Evolutionary conservation across 192 early-diverging fungal genomes (phyloP).

Genomic region (Coemansia sp.): DNA sequence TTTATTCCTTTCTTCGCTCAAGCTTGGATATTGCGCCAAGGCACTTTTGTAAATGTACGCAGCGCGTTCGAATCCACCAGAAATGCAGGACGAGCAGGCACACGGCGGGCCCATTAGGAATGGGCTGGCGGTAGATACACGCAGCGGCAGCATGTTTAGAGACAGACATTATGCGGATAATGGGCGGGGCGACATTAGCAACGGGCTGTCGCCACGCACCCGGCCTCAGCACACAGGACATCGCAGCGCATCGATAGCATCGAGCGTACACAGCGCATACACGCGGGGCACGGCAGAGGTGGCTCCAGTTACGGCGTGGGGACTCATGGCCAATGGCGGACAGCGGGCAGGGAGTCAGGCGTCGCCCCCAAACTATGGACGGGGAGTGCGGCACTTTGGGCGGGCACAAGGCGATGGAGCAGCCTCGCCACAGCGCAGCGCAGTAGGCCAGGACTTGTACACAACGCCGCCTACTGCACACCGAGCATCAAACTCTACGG

Average conservation of each 20-base stretch:
- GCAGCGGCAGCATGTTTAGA: constrained; percentile 4
- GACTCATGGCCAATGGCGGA: constrained; percentile 16
- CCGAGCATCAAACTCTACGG: constrained; percentile 42
- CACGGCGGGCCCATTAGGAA: constrained; percentile 10
- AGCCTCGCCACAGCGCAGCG: constrained; percentile 13
- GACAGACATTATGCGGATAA: background rate
- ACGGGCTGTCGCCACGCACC: background rate
- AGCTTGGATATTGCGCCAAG: constrained; percentile 1
- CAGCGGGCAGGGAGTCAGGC: constrained; percentile 1
- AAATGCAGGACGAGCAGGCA: constrained; percentile 9
- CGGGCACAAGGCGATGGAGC: constrained; percentile 12
- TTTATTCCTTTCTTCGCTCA: constrained; percentile 2
- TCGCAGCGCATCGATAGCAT: background rate
- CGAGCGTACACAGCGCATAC: background rate
- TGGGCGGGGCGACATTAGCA: background rate
- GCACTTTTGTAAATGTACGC: constrained; percentile 4
- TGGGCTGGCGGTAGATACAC: constrained; percentile 31
- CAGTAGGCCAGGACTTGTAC: constrained; percentile 20
- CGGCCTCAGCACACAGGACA: constrained; percentile 2
- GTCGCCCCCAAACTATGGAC: constrained; percentile 16
- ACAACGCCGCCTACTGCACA: constrained; percentile 38
- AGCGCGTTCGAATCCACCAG: background rate
- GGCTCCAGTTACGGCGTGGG: constrained; percentile 34
- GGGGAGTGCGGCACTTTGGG: constrained; percentile 6
- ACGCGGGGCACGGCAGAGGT: constrained; percentile 26